Evolutionary conservation across 2,329 filamentous ascomycete species (phyloP), one percentile per base, ranked within the genome.

Genomic region (Aspergillus clavatus): DNA sequence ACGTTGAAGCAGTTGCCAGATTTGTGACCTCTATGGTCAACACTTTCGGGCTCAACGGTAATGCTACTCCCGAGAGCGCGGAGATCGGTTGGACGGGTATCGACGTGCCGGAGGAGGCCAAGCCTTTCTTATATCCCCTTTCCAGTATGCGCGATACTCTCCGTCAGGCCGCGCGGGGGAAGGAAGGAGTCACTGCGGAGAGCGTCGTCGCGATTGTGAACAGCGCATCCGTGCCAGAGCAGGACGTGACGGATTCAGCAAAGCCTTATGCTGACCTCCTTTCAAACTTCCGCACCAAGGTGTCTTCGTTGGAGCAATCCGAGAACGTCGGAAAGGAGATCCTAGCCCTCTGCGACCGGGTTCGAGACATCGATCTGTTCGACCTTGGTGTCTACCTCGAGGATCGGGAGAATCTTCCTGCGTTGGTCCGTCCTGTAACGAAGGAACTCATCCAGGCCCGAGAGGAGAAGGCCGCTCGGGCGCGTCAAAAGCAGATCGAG

Each of bases 301-400:
- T 71, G 23, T 53, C 61, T 12, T 68, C 70, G 8, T 50, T 71
- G 24, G 54, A 63, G 48, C 57, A 66, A 46, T 57, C 65, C 27
- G 80, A 82, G 52, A 68, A 73, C 1, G 74, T 81, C 1, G 81
- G 85, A 48, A 87, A 89, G 61, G 79, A 85, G 3, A 82, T 93
- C 28, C 80, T 96, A 1, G 68, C 75, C 0, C 78, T 95, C 38
- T 93, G 86, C 54, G 91, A 95, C 62, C 77, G 79, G 14, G 80
- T 96, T 35, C 86, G 90, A 42, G 87, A 96, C 63, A 76, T 81
- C 7, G 82, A 90, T 45, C 80, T 96, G 8, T 90, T 87, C 58
- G 83, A 90, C 46, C 72, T 94, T 0, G 87, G 85, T 28, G 85
- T 96, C 46, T 94, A 94, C 60, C 81, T 96, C 1, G 90, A 96